Evolutionary conservation across 2,329 filamentous ascomycete species (phyloP), one percentile per base, ranked within the genome.

Genomic region (Trichoderma breve): DNA sequence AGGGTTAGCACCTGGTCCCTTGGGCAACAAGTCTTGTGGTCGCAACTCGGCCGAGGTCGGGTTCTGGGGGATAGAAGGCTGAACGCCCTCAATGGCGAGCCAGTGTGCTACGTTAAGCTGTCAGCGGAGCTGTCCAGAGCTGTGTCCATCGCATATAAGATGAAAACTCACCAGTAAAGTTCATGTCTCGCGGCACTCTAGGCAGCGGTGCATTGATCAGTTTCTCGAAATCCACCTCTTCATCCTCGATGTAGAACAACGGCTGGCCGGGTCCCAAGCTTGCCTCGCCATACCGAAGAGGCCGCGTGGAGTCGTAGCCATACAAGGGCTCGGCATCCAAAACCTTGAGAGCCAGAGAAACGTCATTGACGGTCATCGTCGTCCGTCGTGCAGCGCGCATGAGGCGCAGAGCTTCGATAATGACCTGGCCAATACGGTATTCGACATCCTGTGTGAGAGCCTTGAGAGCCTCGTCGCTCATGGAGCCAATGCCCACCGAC

Each of bases 191-290:
- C 39, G 96, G 96, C 34, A 99, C 95, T 82, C 97, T 98, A 30
- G 96, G 96, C 75, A 99, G 83, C 5, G 96, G 93, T 75, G 94
- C 94, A 83, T 99, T 99, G 80, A 99, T 98, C 76, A 99, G 86
- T 85, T 98, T 98, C 84, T 99, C 96, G 79, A 99, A 98, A 82
- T 99, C 96, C 70, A 98, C 92, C 84, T 99, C 96, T 79, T 99
- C 96, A 80, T 99, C 96, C 79, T 99, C 96, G 47, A 99, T 92
- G 80, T 99, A 99, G 82, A 95, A 99, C 26, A 99, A 85, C 68
- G 95, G 94, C 82, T 99, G 96, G 11, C 95, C 95, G 15, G 95
- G 94, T 0, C 96, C 96, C 73, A 99, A 85, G 72, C 93, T 97
- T 3, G 96, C 96, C 82, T 99, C 96, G 66, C 96, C 96, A 79